A percentile compares a stretch with the other conserved stretches of the same genome.
These are phyloP conservation scores for Fusarium anthophilum DNA, from an alignment of 2,329 filamentous ascomycete species.

Conservation along the genomic window DNA sequence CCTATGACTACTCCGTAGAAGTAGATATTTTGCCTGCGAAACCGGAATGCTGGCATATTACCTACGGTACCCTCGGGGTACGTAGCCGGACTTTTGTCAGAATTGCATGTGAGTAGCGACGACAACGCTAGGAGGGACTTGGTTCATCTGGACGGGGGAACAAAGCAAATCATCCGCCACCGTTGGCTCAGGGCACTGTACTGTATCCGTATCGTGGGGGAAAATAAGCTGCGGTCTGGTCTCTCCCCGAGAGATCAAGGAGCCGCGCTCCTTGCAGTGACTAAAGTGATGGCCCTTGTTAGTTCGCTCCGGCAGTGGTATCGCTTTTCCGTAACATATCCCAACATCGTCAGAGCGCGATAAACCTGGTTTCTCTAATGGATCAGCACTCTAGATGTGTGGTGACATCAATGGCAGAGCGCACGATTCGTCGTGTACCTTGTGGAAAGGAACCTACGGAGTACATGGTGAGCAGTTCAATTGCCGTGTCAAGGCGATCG, in stretches of 20 bases:
- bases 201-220: slow-evolving; percentile 31
- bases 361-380: background rate
- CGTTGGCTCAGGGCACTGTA: slow-evolving; percentile 7
- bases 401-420: background rate
- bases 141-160: slow-evolving; percentile 7
- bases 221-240: slow-evolving; percentile 32
- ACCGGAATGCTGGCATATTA: slow-evolving; percentile 31
- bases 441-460: background rate
- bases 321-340: background rate
- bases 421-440: slow-evolving; percentile 1
- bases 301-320: background rate
- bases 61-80: too few species aligned
- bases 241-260: slow-evolving; percentile 10
- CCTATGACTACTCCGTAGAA: background rate
- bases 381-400: background rate
- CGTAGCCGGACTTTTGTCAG: background rate
- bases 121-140: slow-evolving; percentile 2
- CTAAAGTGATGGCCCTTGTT: slow-evolving; percentile 2
- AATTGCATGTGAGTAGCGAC: background rate
- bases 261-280: slow-evolving; percentile 31
- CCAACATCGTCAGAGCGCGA: slow-evolving; percentile 1
- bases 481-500: background rate
- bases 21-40: background rate
- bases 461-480: background rate
- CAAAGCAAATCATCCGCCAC: slow-evolving; percentile 30